phyloP scores from a whole-genome alignment of 176 grass and related monocot genomes.

The Oryza longistaminata region DNA sequence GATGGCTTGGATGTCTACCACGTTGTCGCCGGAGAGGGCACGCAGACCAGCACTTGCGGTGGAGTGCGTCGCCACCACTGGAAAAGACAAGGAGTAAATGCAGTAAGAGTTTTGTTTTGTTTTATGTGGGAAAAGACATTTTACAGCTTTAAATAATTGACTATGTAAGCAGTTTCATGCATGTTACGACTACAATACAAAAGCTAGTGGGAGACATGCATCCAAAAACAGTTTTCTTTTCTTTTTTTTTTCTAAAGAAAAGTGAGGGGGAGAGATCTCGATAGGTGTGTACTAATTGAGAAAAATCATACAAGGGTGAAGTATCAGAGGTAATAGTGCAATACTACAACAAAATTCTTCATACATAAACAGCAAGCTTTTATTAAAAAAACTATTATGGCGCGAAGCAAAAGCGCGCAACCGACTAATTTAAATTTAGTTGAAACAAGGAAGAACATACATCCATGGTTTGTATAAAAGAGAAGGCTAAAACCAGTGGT shows the following conservation, averaged over 20 bases:
- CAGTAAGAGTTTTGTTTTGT: not conserved
- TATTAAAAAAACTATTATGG: not conserved
- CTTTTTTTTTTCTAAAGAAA: not conserved
- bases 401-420: not conserved
- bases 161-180: not conserved
- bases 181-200: not conserved
- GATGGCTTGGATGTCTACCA: not conserved
- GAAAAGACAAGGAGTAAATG: not conserved
- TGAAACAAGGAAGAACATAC: not conserved
- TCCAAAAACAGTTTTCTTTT: not conserved
- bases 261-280: not conserved
- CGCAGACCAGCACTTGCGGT: not conserved
- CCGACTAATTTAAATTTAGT: not conserved
- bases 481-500: not conserved
- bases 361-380: not conserved
- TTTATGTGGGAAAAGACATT: not conserved
- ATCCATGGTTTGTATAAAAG: not conserved
- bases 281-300: not conserved
- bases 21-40: not conserved
- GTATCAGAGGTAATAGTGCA: too few relatives aligned
- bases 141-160: not conserved
- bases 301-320: not conserved
- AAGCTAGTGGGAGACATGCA: not conserved
- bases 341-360: too few relatives aligned
- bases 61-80: slow-evolving; percentile 22